These are phyloP conservation scores for Fusarium circinatum DNA, from an alignment of 2,329 filamentous ascomycete species.

Conservation along the genomic window DNA sequence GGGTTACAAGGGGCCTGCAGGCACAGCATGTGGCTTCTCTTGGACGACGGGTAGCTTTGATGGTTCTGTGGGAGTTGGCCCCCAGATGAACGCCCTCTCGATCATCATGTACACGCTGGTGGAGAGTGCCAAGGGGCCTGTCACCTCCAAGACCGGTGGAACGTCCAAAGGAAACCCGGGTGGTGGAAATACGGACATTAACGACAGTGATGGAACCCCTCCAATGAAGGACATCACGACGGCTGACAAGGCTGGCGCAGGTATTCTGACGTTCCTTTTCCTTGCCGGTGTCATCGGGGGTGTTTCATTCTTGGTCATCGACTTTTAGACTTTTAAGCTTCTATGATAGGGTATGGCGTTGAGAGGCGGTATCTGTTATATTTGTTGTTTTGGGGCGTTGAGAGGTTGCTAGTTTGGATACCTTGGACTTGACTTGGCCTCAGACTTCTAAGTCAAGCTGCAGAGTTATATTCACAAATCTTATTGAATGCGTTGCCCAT, in stretches of 20 bases:
- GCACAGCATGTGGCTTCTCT: constrained; percentile 73
- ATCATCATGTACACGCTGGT: constrained; percentile 71
- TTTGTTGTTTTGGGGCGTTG: constrained; percentile 10
- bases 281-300: constrained; percentile 60
- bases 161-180: constrained; percentile 63
- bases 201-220: constrained; percentile 42
- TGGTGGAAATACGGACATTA: constrained; percentile 53
- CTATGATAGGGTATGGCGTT: neutral
- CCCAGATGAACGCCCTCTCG: constrained; percentile 75
- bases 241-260: constrained; percentile 65
- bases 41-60: constrained; percentile 71
- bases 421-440: neutral
- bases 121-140: constrained; percentile 54
- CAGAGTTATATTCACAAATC: neutral
- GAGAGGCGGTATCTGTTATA: neutral
- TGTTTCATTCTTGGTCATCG: constrained; percentile 50
- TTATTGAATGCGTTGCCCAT: neutral
- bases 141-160: constrained; percentile 67
- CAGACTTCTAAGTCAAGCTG: neutral
- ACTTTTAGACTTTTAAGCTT: neutral
- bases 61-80: constrained; percentile 69
- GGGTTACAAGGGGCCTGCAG: constrained; percentile 61
- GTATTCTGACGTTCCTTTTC: constrained; percentile 64
- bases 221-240: constrained; percentile 52
- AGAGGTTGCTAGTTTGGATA: neutral